Evolutionary conservation across 139 green algal species (phyloP), one percentile per base, ranked within the genome.

Genomic region (Astrephomene gubernaculifera): DNA sequence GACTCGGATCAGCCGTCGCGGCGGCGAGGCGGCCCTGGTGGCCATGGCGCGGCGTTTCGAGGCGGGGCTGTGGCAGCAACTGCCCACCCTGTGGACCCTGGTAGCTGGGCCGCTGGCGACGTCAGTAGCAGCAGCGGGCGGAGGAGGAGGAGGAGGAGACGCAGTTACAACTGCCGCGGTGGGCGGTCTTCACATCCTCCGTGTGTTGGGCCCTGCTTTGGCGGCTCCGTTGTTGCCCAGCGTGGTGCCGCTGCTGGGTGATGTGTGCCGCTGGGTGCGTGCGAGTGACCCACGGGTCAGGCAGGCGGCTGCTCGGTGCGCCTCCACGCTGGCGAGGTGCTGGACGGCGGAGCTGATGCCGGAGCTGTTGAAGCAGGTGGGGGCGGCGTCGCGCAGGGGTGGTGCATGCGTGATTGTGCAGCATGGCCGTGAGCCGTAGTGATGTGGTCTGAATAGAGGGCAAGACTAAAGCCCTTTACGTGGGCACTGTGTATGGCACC

Each of bases 11-110:
- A 80, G 85, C 4, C 88, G 91, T 36, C 76, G 92, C 36, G 97
- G 96, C 21, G 95, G 93, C 0, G 94, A 97, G 72, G 87, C 90
- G 0, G 91, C 92, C 27, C 88, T 98, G 10, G 78, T 60, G 2
- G 87, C 85, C n/a, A 70, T 96, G 64, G 92, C 82, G 0, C 33
- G 6, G 25, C 64, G 53, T 19, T 93, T 96, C 70, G 93, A 90
- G 6, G 17, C 49, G 0, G n/a, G 2, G 0, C 83, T 98, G 53
- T 92, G 94, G 38, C 22, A 54, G 25, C 60, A 68, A 36, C 85
- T 98, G 75, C 96, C 94, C 0, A 70, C 71, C 25, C 82, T 98
- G 44, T 97, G 94, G 93, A 81, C 89, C 39, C 71, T 90, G 1
- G 88, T 95, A 71, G 45, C 91, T 3, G 92, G 71, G 5, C 71